Evolutionary conservation across 139 green algal species (phyloP), one percentile per base, ranked within the genome.

Genomic region (Chlamydomonas incerta): DNA sequence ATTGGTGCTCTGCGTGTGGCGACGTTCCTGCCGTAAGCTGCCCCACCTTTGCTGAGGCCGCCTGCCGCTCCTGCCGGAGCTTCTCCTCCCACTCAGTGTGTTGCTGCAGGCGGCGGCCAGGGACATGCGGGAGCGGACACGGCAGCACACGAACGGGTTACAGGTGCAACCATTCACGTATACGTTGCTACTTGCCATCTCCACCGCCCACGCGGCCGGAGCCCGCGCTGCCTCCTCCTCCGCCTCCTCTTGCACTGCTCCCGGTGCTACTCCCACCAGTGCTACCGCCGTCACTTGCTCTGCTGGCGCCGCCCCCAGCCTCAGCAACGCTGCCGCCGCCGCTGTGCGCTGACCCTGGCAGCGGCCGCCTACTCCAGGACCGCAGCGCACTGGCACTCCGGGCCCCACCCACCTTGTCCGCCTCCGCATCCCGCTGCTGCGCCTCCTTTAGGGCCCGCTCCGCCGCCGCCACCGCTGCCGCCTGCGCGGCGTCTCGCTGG

Each of bases 401-500:
- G 8, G 5, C 41, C n/a, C 65, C 41, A 41, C 60, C 63, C 65
- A 83, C 77, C 77, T 83, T 63, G 29, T 33, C 77, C 77, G 10
- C 77, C 29, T 65, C 41, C 41, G 47, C 52, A 9, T 83, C 77
- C 29, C 62, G 62, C 46, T 83, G 41, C 26, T 50, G 41, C 46
- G 41, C 63, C 31, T 46, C 41, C 57, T 46, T 63, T 1, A 72
- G 62, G 9, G 77, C 77, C 63, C 77, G 41, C 77, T 74, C 77
- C 29, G 77, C 77, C 28, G 77, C 77, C 29, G 77, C 77, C 41
- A 50, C 35, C 31, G 77, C 77, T 0, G 77, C 77, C 41, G 77
- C 77, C 77, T 83, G 77, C 77, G 65, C 77, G 23, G 77, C 77
- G 47, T 83, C 77, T n/a, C 77, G 60, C 77, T 83, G 77, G 18